These are phyloP conservation scores for Lojkania enalia DNA, from an alignment of 2,329 filamentous ascomycete species.

Conservation along the genomic window DNA sequence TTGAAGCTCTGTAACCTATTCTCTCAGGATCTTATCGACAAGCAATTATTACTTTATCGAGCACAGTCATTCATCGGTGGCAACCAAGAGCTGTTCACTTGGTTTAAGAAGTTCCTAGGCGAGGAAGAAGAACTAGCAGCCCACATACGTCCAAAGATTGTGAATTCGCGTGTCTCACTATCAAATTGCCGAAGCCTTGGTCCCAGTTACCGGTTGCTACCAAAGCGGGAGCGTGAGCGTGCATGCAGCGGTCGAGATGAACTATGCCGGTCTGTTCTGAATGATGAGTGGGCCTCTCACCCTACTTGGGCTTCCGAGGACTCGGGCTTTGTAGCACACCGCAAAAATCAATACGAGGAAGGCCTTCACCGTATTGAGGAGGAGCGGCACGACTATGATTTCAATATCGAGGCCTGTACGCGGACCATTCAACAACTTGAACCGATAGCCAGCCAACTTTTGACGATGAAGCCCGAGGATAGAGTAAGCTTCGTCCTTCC, in stretches of 20 bases:
- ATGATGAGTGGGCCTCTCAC: constrained; percentile 98
- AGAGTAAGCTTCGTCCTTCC: constrained; percentile 77
- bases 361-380: constrained; percentile 95
- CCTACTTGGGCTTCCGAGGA: constrained; percentile 99
- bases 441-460: constrained; percentile 87
- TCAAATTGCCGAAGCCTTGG: constrained; percentile 96
- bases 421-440: constrained; percentile 96
- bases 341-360: constrained; percentile 95
- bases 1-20: constrained; percentile 96
- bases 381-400: constrained; percentile 97
- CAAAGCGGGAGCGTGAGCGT: constrained; percentile 87
- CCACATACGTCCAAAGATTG: constrained; percentile 61
- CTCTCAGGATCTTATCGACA: constrained; percentile 89
- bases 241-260: constrained; percentile 93
- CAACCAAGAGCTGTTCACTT: constrained; percentile 84
- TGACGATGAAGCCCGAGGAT: constrained; percentile 73
- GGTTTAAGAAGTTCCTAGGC: constrained; percentile 82
- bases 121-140: constrained; percentile 63
- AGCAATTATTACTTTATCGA: constrained; percentile 78
- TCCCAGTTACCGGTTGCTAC: constrained; percentile 90
- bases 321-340: constrained; percentile 94
- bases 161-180: constrained; percentile 81
- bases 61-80: constrained; percentile 83
- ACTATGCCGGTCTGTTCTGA: constrained; percentile 88
- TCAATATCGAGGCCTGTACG: constrained; percentile 92